Percentiles rank a stretch among this genome's conserved stretches.
Conservation (phyloP, 129 eudicot species). For the Smallanthus sonchifolius region DNA sequence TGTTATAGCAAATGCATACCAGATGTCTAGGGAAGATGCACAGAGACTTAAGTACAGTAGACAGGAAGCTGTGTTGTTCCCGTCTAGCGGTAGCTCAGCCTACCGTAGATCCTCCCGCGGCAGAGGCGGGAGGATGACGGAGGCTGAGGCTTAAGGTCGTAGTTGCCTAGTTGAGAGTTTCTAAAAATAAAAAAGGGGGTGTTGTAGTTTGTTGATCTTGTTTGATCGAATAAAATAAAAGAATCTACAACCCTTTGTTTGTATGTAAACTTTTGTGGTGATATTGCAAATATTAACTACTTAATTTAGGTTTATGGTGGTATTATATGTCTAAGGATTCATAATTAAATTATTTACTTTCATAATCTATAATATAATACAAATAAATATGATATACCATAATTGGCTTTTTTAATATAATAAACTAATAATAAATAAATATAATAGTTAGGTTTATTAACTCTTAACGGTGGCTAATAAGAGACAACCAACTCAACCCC, state of each 20-base stretch:
- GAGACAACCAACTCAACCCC: too few relatives aligned
- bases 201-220: background rate
- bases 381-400: too few relatives aligned
- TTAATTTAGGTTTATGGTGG: background rate
- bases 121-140: background rate
- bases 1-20: conserved; percentile 33
- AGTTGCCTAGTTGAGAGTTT: background rate
- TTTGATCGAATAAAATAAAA: background rate
- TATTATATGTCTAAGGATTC: too few relatives aligned
- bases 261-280: conserved; percentile 1
- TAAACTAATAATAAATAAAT: too few relatives aligned
- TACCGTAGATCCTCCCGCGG: background rate
- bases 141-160: background rate
- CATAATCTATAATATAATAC: too few relatives aligned
- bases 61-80: conserved; percentile 28
- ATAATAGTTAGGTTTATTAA: too few relatives aligned
- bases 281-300: background rate
- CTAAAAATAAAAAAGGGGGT: conserved; percentile 21
- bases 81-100: background rate
- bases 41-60: conserved; percentile 40
- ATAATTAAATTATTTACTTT: too few relatives aligned
- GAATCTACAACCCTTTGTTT: background rate
- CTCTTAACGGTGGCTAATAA: too few relatives aligned
- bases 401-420: too few relatives aligned
- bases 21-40: conserved; percentile 48